A percentile compares a stretch with the other conserved stretches of the same genome.
Conservation (phyloP, 176 grass and related monocot species). For the Oryza nivara region DNA sequence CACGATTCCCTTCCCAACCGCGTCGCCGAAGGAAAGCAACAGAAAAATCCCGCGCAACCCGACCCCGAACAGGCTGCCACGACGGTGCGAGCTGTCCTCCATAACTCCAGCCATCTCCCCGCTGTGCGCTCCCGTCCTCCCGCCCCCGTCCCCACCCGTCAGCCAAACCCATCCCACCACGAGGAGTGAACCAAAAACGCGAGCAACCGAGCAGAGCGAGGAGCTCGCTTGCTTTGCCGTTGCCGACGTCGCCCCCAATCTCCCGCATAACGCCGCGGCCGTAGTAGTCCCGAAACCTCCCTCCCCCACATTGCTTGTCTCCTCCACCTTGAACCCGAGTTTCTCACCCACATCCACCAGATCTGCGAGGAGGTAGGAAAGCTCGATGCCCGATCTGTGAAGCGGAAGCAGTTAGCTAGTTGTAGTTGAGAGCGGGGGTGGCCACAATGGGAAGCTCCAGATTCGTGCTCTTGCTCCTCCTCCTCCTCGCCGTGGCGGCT, state of each 20-base stretch:
- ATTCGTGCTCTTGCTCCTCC: constrained; percentile 33
- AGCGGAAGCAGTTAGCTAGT: not conserved
- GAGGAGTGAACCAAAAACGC: not conserved
- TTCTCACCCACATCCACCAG: constrained; percentile 7
- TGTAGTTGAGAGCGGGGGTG: not conserved
- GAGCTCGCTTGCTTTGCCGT: not conserved
- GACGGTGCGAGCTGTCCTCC: not conserved
- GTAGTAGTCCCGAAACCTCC: not conserved
- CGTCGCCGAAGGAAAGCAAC: not conserved
- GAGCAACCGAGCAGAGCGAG: not conserved
- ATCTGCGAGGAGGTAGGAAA: constrained; percentile 25
- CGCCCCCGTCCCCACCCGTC: not conserved
- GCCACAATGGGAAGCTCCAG: constrained; percentile 7
- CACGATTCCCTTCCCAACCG: not conserved
- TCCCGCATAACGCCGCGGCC: not conserved
- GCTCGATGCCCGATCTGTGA: constrained; percentile 58
- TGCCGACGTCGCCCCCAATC: not conserved
- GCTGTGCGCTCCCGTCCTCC: not conserved
- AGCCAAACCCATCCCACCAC: not conserved
- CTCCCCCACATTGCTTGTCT: not conserved
- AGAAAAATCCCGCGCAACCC: not conserved
- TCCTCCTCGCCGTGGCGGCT: constrained; percentile 15
- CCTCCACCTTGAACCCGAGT: no score
- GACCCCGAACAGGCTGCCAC: not conserved
- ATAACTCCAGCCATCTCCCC: not conserved